A percentile compares a stretch with the other conserved stretches of the same genome.
These are phyloP conservation scores for Basipetospora chlamydospora DNA, from an alignment of 2,329 filamentous ascomycete genomes.

Conservation along the genomic window DNA sequence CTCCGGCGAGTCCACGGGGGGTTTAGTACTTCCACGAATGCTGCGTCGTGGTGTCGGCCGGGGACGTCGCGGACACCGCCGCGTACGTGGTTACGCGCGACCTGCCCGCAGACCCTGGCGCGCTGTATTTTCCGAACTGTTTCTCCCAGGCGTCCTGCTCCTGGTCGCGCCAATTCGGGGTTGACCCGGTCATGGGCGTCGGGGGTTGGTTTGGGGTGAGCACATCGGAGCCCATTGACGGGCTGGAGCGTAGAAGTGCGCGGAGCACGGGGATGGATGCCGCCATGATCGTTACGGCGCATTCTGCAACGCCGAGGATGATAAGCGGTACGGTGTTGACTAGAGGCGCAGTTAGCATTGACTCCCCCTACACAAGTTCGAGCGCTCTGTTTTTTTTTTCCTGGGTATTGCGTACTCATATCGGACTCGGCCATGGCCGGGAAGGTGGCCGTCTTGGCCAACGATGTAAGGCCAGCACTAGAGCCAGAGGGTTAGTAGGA, in stretches of 20 bases:
- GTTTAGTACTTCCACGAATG: too few relatives aligned
- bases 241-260: too few relatives aligned
- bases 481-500: too few relatives aligned
- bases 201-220: not conserved
- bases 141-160: not conserved
- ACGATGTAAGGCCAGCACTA: constrained; percentile 18
- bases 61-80: too few relatives aligned
- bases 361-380: too few relatives aligned
- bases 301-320: constrained; percentile 10
- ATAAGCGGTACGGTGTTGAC: constrained; percentile 10
- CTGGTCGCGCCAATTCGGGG: not conserved
- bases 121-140: not conserved
- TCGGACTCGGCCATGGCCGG: constrained; percentile 4
- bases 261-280: constrained; percentile 7
- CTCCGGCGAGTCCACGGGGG: too few relatives aligned
- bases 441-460: constrained; percentile 16
- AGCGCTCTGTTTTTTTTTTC: not conserved
- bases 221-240: not conserved
- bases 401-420: not conserved
- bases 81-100: not conserved
- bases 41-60: too few relatives aligned
- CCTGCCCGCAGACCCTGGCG: not conserved
- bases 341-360: constrained; percentile 3
- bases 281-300: constrained; percentile 9
- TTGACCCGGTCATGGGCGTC: not conserved